Percentiles rank a stretch among this genome's conserved stretches.
Evolutionary conservation across 1,139 yeast species (phyloP).

Genomic region (Neolecta irregularis): DNA sequence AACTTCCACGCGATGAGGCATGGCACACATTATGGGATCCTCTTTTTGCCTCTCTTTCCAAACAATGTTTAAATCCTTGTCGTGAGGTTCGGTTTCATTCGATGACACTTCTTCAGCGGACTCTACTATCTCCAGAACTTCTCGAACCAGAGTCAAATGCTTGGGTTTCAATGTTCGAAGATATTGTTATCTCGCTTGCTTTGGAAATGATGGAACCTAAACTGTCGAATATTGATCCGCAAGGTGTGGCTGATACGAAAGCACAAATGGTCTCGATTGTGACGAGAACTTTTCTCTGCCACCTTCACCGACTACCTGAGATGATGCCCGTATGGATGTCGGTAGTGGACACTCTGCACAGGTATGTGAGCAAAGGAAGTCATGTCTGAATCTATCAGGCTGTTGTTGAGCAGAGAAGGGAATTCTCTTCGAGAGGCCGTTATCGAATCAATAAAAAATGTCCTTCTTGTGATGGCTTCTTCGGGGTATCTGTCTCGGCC

Average conservation of each 20-base stretch:
- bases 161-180: conserved; percentile 38
- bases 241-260: conserved; percentile 51
- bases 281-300: conserved; percentile 58
- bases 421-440: conserved; percentile 52
- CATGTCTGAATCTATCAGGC: not conserved
- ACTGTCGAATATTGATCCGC: conserved; percentile 46
- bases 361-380: conserved; percentile 27
- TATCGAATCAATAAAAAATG: conserved; percentile 48
- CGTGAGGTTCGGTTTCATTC: conserved; percentile 59
- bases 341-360: conserved; percentile 35
- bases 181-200: conserved; percentile 60
- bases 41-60: conserved; percentile 47
- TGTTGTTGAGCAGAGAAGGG: conserved; percentile 26
- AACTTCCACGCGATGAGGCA: conserved; percentile 11
- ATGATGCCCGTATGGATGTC: conserved; percentile 29
- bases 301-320: conserved; percentile 30
- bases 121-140: conserved; percentile 28
- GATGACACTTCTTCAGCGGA: conserved; percentile 33
- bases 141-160: conserved; percentile 26
- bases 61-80: conserved; percentile 81
- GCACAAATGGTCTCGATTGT: conserved; percentile 50
- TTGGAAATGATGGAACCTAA: conserved; percentile 49
- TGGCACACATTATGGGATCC: conserved; percentile 17
- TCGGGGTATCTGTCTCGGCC: conserved; percentile 2
- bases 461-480: conserved; percentile 28